Percentiles rank a stretch among this genome's conserved stretches.
Evolutionary conservation across 768 basidiomycete species (phyloP).

Genomic region (Boletus tylopilopsis): DNA sequence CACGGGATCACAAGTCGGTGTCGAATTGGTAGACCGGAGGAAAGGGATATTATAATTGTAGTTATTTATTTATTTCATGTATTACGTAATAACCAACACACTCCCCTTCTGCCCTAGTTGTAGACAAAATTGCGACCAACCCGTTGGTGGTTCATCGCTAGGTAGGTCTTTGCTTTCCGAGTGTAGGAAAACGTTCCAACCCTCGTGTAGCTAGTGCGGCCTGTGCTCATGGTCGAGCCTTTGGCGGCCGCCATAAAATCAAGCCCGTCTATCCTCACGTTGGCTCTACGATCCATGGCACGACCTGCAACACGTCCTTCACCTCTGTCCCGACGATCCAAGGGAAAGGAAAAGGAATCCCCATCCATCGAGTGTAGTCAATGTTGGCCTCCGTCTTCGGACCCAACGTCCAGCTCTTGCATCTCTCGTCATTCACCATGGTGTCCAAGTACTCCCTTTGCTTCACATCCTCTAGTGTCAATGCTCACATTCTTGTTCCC

Average conservation of each 20-base stretch:
- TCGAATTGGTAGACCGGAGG: slow-evolving; percentile 7
- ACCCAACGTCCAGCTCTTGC: slow-evolving; percentile 39
- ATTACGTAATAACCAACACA: slow-evolving; percentile 19
- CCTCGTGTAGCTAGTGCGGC: no score
- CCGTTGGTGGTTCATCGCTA: background rate
- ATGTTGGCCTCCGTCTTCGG: slow-evolving; percentile 13
- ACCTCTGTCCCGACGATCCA: slow-evolving; percentile 47
- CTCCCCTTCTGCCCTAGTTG: background rate
- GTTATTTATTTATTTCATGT: background rate
- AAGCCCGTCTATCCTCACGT: slow-evolving; percentile 31
- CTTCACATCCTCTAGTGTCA: background rate
- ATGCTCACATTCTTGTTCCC: slow-evolving; percentile 7
- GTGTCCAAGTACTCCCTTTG: slow-evolving; percentile 40
- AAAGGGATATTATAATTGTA: background rate
- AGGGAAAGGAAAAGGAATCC: slow-evolving; percentile 49
- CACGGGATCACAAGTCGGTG: slow-evolving; percentile 3
- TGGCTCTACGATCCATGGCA: slow-evolving; percentile 28
- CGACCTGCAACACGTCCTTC: slow-evolving; percentile 33
- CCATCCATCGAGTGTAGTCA: slow-evolving; percentile 28
- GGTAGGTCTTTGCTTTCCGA: slow-evolving; percentile 7
- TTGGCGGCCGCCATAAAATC: slow-evolving; percentile 49
- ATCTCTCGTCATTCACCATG: slow-evolving; percentile 44
- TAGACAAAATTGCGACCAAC: slow-evolving; percentile 6
- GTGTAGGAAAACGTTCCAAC: background rate
- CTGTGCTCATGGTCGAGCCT: slow-evolving; percentile 60